Conservation (phyloP, 2,329 filamentous ascomycete species). For the Hypoxylon sp. region DNA sequence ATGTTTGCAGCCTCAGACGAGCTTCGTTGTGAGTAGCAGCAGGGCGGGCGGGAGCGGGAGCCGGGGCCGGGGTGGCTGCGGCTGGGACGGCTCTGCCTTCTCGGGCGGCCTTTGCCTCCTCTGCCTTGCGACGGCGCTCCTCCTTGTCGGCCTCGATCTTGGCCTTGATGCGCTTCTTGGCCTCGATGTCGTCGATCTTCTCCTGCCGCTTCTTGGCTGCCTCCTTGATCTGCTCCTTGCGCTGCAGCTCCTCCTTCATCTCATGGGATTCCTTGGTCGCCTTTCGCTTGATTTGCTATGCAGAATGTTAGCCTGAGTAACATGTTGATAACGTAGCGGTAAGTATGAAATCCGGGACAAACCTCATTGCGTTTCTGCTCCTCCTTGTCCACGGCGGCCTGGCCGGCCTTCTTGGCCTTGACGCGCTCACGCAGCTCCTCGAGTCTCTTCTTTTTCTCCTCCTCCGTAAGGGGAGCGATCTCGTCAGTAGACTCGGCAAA, state of each 20-base stretch:
- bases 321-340: background rate
- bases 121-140: conserved; percentile 83
- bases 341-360: conserved; percentile 28
- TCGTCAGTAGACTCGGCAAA: conserved; percentile 95
- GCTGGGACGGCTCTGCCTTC: conserved; percentile 68
- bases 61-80: conserved; percentile 52
- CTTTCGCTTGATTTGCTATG: conserved; percentile 79
- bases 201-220: conserved; percentile 86
- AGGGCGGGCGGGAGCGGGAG: conserved; percentile 60
- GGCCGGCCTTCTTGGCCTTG: conserved; percentile 73
- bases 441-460: conserved; percentile 85
- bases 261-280: conserved; percentile 89
- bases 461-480: conserved; percentile 87
- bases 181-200: conserved; percentile 84
- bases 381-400: conserved; percentile 77
- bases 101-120: conserved; percentile 84
- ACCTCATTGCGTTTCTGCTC: conserved; percentile 88
- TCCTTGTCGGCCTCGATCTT: conserved; percentile 96
- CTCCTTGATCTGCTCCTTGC: conserved; percentile 92
- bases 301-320: conserved; percentile 28
- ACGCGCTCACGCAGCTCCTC: conserved; percentile 76
- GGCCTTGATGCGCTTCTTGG: conserved; percentile 87
- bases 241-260: conserved; percentile 84
- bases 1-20: conserved; percentile 80
- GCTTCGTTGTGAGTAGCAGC: conserved; percentile 80